Evolutionary conservation across 106 monocot species (phyloP), one percentile per base, ranked within the genome.

Genomic region (Acorus calamus): DNA sequence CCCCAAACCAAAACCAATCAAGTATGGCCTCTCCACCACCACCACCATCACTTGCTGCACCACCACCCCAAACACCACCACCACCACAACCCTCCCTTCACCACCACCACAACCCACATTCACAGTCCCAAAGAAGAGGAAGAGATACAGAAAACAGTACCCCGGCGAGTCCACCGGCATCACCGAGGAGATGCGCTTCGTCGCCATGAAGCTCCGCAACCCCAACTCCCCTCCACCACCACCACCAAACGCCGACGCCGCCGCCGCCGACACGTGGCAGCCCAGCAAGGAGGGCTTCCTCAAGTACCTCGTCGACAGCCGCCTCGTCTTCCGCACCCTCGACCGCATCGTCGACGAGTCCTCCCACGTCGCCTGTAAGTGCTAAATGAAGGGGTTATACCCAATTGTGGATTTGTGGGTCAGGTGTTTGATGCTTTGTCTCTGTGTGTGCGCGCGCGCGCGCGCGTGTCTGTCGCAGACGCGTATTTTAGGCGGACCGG

Each of bases 171-270:
- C 43, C 56, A 67, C 79, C 66, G 96, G 96, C 44, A 83, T 98
- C 67, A 80, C 74, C 11, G 78, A 98, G 72, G 96, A 98, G 85
- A 98, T 98, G 87, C 67, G 96, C 51, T 98, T 98, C 80, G 91
- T 98, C 63, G 78, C 91, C 78, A 98, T 98, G 96, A 76, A 66
- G 57, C 73, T 98, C 7, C 76, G 84, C 45, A 81, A 64, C 58
- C 59, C 53, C 55, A 28, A 28, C 28, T 28, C 28, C 28, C 28
- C 28, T 28, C 28, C 28, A 28, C 28, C 28, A 28, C 28, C 28
- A 28, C 8, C 43, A 7, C 11, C 2, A 5, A 66, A 72, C 47
- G 42, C 12, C 8, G 41, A 47, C 14, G 42, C 7, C 8, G 60
- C 62, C 44, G 56, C 13, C 41, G 66, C 7, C 44, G 74, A 59